phyloP scores from a whole-genome alignment of 768 basidiomycete species.

The Pisolithus tinctorius region DNA sequence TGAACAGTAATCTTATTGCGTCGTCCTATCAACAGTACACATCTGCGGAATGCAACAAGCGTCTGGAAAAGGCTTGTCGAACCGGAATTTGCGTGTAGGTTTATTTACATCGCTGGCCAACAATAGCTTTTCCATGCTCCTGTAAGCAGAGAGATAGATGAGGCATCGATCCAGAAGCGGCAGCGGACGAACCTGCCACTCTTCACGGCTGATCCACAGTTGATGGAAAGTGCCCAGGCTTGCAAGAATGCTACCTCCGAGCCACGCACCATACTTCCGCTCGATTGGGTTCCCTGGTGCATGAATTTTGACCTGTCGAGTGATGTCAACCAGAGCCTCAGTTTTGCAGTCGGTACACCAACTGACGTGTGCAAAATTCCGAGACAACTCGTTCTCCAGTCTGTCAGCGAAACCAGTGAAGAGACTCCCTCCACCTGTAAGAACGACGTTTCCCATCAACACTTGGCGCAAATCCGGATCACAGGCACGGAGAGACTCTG shows the following conservation, averaged over 20 bases:
- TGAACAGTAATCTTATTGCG: not conserved
- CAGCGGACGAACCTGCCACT: slow-evolving; percentile 67
- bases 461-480: slow-evolving; percentile 90
- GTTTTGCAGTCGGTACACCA: not conserved
- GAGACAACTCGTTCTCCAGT: slow-evolving; percentile 65
- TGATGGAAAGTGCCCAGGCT: slow-evolving; percentile 98
- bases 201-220: slow-evolving; percentile 89
- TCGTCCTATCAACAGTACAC: not conserved
- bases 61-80: not conserved
- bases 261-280: slow-evolving; percentile 87
- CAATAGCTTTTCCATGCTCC: slow-evolving; percentile 81
- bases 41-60: too few relatives aligned
- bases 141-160: slow-evolving; percentile 19
- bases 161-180: slow-evolving; percentile 1
- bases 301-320: slow-evolving; percentile 79
- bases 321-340: slow-evolving; percentile 5
- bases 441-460: slow-evolving; percentile 87
- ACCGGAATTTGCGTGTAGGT: too few relatives aligned
- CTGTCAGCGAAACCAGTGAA: slow-evolving; percentile 84
- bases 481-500: slow-evolving; percentile 71
- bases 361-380: slow-evolving; percentile 75
- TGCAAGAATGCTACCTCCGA: slow-evolving; percentile 92
- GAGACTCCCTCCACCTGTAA: slow-evolving; percentile 90
- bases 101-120: slow-evolving; percentile 82
- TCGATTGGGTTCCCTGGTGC: slow-evolving; percentile 88